Base-by-base conservation (phyloP, 2,329 filamentous ascomycete genomes). In the Fusarium sp. region DNA sequence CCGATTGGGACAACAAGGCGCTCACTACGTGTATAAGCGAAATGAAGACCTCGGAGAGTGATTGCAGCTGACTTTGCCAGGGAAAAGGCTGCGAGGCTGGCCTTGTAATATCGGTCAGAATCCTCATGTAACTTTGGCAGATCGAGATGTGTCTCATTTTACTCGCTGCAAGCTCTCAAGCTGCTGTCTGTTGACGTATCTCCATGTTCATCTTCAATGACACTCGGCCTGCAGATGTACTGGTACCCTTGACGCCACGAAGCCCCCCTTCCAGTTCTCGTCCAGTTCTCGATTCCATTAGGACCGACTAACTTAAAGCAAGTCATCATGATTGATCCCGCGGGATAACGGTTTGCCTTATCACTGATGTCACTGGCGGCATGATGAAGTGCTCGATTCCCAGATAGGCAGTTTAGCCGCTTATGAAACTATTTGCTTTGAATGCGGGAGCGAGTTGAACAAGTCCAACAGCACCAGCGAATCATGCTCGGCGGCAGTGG, bases 1-100 rank as follows among this genome's bases (percentile, higher is more conserved):
- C 68, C 38, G 74, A 74, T 74, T 65, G 58, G 71, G 71, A 54
- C n/a, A 36, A 47, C 27, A 45, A 58, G 38, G 56, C 31, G 42
- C 50, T 42, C 40, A 52, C 42, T 63, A 22, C 38, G 18, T 42
- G 40, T 57, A 59, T 58, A 74, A 73, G 68, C 68, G 71, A 74
- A 59, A 73, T 69, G 71, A 74, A 9, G 33, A 47, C 22, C 20
- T 35, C 45, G 25, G 25, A 57, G 52, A 54, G 29, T 56, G 20
- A 38, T 42, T 31, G 31, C 27, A 38, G 36, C 10, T 11, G 56
- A 66, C 50, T 73, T 52, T 20, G 18, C 6, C 18, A 14, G 31
- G n/a, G 35, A 35, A 35, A 56, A 56, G n/a, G 20, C 13, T 52
- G 45, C 9, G 45, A 50, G 22, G 22, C 45, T 50, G 45, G 16